A percentile compares a stretch with the other conserved stretches of the same genome.
These are phyloP conservation scores for Marasmius fiardii DNA, from an alignment of 1,284 basidiomycete species.

Conservation along the genomic window DNA sequence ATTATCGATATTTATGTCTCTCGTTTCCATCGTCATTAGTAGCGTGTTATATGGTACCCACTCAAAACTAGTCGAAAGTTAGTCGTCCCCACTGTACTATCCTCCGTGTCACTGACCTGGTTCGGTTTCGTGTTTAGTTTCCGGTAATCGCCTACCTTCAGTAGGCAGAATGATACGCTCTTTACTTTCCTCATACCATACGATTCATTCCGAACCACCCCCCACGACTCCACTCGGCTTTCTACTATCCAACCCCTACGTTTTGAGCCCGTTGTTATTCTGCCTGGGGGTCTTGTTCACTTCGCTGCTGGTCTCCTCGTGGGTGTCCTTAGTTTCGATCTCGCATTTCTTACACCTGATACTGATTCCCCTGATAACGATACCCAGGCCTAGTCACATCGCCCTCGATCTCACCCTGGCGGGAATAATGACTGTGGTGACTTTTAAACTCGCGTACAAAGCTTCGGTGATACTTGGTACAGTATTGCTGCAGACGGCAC, in stretches of 20 bases:
- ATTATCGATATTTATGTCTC: slow-evolving; percentile 54
- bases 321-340: slow-evolving; percentile 27
- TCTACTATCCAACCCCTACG: slow-evolving; percentile 52
- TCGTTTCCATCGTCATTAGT: slow-evolving; percentile 51
- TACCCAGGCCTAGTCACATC: slow-evolving; percentile 53
- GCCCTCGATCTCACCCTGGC: slow-evolving; percentile 76
- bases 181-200: slow-evolving; percentile 29
- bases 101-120: slow-evolving; percentile 1
- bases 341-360: neutral
- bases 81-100: slow-evolving; percentile 23
- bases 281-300: slow-evolving; percentile 39
- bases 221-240: slow-evolving; percentile 34
- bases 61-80: slow-evolving; percentile 63
- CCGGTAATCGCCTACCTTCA: slow-evolving; percentile 53
- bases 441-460: slow-evolving; percentile 79
- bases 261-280: slow-evolving; percentile 39
- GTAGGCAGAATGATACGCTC: slow-evolving; percentile 41
- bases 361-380: neutral
- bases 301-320: slow-evolving; percentile 47
- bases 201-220: slow-evolving; percentile 29
- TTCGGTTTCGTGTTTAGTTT: slow-evolving; percentile 31
- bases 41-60: slow-evolving; percentile 66
- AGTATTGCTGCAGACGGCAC: slow-evolving; percentile 85
- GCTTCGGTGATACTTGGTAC: slow-evolving; percentile 78
- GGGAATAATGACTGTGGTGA: slow-evolving; percentile 67